These are phyloP conservation scores for Mallotus repandus DNA, from an alignment of 441 rosid species.

Conservation along the genomic window DNA sequence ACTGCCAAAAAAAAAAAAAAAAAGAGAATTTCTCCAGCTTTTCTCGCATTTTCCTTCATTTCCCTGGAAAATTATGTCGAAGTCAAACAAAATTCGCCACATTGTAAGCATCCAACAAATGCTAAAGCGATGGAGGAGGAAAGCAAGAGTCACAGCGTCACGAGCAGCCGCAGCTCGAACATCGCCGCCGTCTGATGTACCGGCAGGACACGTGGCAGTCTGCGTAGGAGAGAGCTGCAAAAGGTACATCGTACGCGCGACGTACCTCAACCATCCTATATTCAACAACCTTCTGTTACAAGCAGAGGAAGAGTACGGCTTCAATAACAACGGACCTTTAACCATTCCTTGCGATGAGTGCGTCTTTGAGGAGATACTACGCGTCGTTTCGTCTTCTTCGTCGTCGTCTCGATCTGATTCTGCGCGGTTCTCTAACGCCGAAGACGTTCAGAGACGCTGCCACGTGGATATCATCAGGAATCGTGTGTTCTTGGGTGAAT, in stretches of 20 bases:
- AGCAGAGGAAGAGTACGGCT: slow-evolving; percentile 93
- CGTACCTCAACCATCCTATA: slow-evolving; percentile 83
- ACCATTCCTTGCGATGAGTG: slow-evolving; percentile 85
- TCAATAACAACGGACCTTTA: slow-evolving; percentile 65
- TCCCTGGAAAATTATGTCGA: slow-evolving; percentile 26
- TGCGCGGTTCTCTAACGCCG: slow-evolving; percentile 25
- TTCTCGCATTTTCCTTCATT: slow-evolving; percentile 18
- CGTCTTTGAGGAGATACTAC: slow-evolving; percentile 67
- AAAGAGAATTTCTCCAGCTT: not conserved
- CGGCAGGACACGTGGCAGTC: slow-evolving; percentile 76
- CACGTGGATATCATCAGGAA: slow-evolving; percentile 36
- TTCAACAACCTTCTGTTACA: slow-evolving; percentile 54
- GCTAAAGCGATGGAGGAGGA: slow-evolving; percentile 71
- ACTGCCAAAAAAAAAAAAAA: not conserved
- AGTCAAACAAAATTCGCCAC: slow-evolving; percentile 59
- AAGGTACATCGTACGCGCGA: slow-evolving; percentile 77
- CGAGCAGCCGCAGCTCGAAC: not conserved
- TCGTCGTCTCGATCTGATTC: slow-evolving; percentile 29
- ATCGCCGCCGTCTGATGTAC: slow-evolving; percentile 52
- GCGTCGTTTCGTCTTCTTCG: slow-evolving; percentile 31
- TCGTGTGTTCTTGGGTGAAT: slow-evolving; percentile 38
- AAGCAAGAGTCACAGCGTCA: slow-evolving; percentile 40
- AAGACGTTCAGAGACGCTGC: slow-evolving; percentile 52
- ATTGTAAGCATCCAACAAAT: slow-evolving; percentile 69
- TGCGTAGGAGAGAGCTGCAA: slow-evolving; percentile 47